A percentile compares a stretch with the other conserved stretches of the same genome.
These are phyloP conservation scores for Sphaceloma murrayae DNA, from an alignment of 2,329 filamentous ascomycete species.

Conservation along the genomic window DNA sequence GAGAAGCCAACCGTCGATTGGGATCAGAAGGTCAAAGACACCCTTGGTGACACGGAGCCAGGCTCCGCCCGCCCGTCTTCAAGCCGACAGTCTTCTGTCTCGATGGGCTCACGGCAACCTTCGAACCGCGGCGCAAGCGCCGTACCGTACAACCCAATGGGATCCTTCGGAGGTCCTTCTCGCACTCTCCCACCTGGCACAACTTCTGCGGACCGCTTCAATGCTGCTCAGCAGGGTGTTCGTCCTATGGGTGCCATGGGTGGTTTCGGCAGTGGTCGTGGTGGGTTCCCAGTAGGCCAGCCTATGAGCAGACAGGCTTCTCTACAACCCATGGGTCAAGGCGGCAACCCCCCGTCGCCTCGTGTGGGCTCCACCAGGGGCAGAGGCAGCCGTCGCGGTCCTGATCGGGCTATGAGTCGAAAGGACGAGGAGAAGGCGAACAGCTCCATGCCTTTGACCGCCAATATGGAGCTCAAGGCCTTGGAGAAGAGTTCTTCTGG, in stretches of 20 bases:
- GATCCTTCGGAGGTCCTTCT: slow-evolving; percentile 49
- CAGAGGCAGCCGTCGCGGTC: slow-evolving; percentile 52
- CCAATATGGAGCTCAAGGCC: slow-evolving; percentile 69
- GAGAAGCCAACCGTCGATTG: slow-evolving; percentile 95
- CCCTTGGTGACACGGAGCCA: slow-evolving; percentile 54
- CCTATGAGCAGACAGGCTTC: slow-evolving; percentile 56
- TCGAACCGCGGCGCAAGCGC: slow-evolving; percentile 17
- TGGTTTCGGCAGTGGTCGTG: slow-evolving; percentile 47
- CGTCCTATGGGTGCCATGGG: slow-evolving; percentile 36
- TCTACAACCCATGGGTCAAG: slow-evolving; percentile 49
- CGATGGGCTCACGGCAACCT: slow-evolving; percentile 40
- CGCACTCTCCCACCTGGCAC: slow-evolving; percentile 62
- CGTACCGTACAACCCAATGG: slow-evolving; percentile 46
- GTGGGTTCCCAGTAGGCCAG: slow-evolving; percentile 53
- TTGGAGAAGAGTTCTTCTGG: slow-evolving; percentile 63
- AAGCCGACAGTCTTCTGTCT: slow-evolving; percentile 44
- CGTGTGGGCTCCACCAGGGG: slow-evolving; percentile 47
- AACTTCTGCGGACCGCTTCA: slow-evolving; percentile 67
- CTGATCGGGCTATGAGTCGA: slow-evolving; percentile 40
- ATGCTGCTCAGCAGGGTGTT: slow-evolving; percentile 24
- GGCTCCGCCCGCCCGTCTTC: slow-evolving; percentile 53
- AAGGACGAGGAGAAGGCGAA: slow-evolving; percentile 58
- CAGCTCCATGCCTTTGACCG: slow-evolving; percentile 86
- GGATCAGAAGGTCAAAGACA: slow-evolving; percentile 75
- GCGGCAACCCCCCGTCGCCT: slow-evolving; percentile 58